Base-by-base conservation (phyloP, 2,329 filamentous ascomycete species). In the Alternaria sp. region DNA sequence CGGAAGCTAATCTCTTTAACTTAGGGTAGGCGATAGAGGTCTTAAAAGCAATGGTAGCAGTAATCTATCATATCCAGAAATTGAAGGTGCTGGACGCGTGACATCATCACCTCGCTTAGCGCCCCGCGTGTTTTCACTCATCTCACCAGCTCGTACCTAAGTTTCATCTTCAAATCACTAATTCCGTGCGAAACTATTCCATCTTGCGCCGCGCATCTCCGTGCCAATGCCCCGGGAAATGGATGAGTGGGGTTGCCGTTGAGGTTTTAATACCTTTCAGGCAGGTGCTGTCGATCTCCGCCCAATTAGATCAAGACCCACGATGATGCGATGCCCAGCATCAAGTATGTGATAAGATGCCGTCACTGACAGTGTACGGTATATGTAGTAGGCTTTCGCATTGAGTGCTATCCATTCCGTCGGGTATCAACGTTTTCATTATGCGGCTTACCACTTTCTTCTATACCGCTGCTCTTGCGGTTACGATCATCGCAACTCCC, bases 361-460 rank as follows among this genome's bases (percentile, higher is more conserved):
- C 26, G 32, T 15, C 21, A 28, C 23, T 51, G 32, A 6, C 8
- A n/a, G 6, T 19, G 0, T 2, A 5, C 5, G 2, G 13, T n/a
- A 23, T 43, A 25, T 52, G 8, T 52, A 40, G 4, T n/a, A 52
- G 13, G 30, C 19, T 6, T 25, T 5, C 10, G 3, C 2, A 6
- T n/a, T 19, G 7, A 9, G 12, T 11, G 8, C 1, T 6, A 9
- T 13, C 5, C 6, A 25, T 0, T 12, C 7, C 3, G 4, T 12
- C 11, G n/a, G 19, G 11, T 36, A 25, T 40, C 23, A 30, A 10
- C 21, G 11, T 32, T 6, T 6, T 1, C 21, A 63, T n/a, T 15
- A 71, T 70, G 67, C 54, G 30, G 8, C 26, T 70, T 59, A 55
- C 52, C 11, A 56, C 52, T 15, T 10, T 65, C 36, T 47, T 66